Base-by-base conservation (phyloP, 495 filamentous ascomycete genomes). In the Xylaria venustula region DNA sequence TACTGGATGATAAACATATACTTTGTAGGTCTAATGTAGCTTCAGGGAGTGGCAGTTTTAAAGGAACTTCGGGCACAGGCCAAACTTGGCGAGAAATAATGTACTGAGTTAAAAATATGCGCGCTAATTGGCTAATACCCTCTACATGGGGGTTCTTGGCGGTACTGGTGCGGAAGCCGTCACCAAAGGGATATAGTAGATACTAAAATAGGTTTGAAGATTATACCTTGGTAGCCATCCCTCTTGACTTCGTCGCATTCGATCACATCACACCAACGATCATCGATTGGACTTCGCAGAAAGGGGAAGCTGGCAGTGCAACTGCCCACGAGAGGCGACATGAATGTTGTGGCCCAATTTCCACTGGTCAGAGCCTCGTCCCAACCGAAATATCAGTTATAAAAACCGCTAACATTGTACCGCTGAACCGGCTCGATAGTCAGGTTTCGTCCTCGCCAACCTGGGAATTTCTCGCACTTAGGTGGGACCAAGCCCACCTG, bases 151-250 rank as follows among this genome's bases (percentile, higher is more conserved):
- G n/a, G n/a, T n/a, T n/a, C n/a, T n/a, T n/a, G n/a, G n/a, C n/a
- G n/a, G n/a, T n/a, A n/a, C n/a, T n/a, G n/a, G n/a, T n/a, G n/a
- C n/a, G n/a, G n/a, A n/a, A n/a, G n/a, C n/a, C n/a, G n/a, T n/a
- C n/a, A n/a, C n/a, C n/a, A n/a, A n/a, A n/a, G n/a, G n/a, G n/a
- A 91, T n/a, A 91, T 79, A 15, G 86, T 87, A 73, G 86, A 87
- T 42, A 87, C 87, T 67, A 81, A 79, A 14, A 86, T 77, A 1
- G 87, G 82, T 68, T 80, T 81, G 63, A 89, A 88, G 32, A 84
- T 89, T 3, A 88, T 71, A 4, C 70, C 72, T 3, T 48, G 22
- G 14, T 25, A 64, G 59, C 87, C 86, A 28, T 79, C 74, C n/a
- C 77, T 75, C 47, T 69, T 70, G 44, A 63, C 62, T 34, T 70